Evolutionary conservation across 495 filamentous ascomycete species (phyloP).

Genomic region (Penicillium flavigenum): DNA sequence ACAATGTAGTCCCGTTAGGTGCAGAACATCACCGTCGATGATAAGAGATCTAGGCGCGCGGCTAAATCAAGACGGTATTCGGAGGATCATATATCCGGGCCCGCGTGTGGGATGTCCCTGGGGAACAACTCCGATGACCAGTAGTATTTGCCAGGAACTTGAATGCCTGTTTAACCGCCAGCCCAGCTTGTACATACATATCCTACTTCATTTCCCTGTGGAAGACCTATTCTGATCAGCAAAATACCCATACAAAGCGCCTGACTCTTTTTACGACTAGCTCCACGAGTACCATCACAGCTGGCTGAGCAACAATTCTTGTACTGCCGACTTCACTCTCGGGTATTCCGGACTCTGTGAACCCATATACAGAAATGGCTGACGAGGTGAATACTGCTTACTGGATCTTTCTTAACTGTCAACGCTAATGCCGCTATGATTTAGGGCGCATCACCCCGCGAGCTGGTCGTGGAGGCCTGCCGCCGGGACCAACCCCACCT

Average conservation of each 20-base stretch:
- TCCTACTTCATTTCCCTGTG: not conserved
- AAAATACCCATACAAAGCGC: not conserved
- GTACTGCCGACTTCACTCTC: not conserved
- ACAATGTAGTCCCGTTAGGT: constrained; percentile 1
- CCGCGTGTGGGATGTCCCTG: constrained; percentile 27
- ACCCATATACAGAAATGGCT: constrained; percentile 34
- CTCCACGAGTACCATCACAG: not conserved
- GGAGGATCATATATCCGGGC: constrained; percentile 22
- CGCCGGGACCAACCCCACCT: constrained; percentile 89
- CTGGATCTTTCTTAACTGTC: not conserved
- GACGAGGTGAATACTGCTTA: constrained; percentile 37
- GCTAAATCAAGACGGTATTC: constrained; percentile 18
- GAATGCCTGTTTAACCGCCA: constrained; percentile 9
- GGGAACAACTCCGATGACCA: constrained; percentile 15
- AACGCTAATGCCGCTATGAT: constrained; percentile 17
- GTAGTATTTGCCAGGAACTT: constrained; percentile 8
- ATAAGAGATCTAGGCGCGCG: constrained; percentile 28
- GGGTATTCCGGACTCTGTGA: constrained; percentile 4
- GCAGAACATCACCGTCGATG: constrained; percentile 13
- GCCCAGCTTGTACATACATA: constrained; percentile 28
- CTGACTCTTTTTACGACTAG: constrained; percentile 1
- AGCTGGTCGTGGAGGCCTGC: constrained; percentile 89
- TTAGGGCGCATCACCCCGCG: constrained; percentile 80
- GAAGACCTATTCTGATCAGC: not conserved
- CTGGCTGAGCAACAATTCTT: not conserved